These are phyloP conservation scores for Geum urbanum DNA, from an alignment of 306 rosid species.

Conservation along the genomic window DNA sequence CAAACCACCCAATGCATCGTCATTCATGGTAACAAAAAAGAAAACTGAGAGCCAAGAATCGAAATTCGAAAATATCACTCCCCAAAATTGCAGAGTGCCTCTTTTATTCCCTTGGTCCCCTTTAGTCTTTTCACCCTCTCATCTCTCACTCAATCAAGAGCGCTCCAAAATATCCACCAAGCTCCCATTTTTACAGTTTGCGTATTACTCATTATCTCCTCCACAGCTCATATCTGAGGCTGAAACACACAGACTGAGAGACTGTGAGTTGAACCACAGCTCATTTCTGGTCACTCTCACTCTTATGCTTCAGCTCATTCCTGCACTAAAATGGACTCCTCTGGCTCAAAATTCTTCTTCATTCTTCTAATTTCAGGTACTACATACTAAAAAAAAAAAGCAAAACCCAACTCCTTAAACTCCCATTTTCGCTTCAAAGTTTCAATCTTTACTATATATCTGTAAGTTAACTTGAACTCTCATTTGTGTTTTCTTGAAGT, in stretches of 20 bases:
- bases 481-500: constrained; percentile 21
- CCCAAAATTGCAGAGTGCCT: background rate
- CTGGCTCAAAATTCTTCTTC: background rate
- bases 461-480: background rate
- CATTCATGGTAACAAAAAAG: background rate
- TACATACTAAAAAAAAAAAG: background rate
- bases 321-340: constrained; percentile 7
- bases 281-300: background rate
- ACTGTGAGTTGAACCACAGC: background rate
- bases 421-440: background rate
- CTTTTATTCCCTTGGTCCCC: background rate
- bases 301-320: background rate
- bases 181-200: background rate
- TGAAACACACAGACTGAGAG: too few species aligned
- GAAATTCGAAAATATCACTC: background rate
- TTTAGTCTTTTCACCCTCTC: background rate
- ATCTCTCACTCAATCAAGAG: background rate
- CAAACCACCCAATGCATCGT: background rate
- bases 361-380: constrained; percentile 15
- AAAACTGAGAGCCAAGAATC: background rate
- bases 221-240: background rate
- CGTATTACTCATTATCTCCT: background rate
- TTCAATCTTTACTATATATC: too few species aligned
- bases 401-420: background rate
- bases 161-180: background rate